Percentiles rank a stretch among this genome's conserved stretches.
Evolutionary conservation across 768 basidiomycete genomes (phyloP).

Genomic region (Leccinum barrowsii): DNA sequence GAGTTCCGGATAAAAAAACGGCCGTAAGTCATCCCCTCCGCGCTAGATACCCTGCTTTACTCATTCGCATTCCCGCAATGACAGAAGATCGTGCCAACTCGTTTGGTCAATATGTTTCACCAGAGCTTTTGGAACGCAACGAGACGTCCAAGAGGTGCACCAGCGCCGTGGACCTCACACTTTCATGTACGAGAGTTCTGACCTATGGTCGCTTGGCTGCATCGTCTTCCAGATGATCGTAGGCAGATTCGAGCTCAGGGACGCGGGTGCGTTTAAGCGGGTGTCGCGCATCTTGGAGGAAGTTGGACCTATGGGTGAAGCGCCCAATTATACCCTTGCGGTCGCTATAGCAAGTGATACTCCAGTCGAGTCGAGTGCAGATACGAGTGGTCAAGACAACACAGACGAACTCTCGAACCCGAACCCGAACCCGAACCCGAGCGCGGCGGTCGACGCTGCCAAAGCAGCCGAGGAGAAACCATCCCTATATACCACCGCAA

Average conservation of each 20-base stretch:
- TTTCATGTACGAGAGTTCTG: constrained; percentile 54
- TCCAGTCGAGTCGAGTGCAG: background rate
- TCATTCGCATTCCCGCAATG: constrained; percentile 17
- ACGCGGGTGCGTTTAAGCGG: constrained; percentile 11
- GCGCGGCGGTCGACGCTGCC: background rate
- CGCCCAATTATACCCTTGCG: constrained; percentile 28
- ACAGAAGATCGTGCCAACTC: constrained; percentile 57
- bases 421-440: background rate
- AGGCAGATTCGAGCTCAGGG: constrained; percentile 60
- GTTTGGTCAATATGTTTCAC: constrained; percentile 86
- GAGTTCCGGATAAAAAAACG: constrained; percentile 72
- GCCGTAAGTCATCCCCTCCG: constrained; percentile 37
- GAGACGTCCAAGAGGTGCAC: constrained; percentile 74
- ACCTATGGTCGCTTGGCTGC: constrained; percentile 95
- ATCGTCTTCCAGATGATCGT: constrained; percentile 91
- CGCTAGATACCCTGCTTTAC: background rate
- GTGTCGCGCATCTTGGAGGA: constrained; percentile 30
- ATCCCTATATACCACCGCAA: background rate
- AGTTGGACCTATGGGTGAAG: constrained; percentile 45
- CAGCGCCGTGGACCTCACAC: background rate
- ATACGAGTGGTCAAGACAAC: background rate
- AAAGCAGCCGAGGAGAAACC: constrained; percentile 5
- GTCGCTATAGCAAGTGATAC: background rate
- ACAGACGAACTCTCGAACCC: background rate
- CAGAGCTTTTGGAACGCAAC: constrained; percentile 72